Evolutionary conservation across 202 grass and related monocot species (phyloP), one percentile per base, ranked within the genome.

Genomic region (Dendrocalamus latiflorus): DNA sequence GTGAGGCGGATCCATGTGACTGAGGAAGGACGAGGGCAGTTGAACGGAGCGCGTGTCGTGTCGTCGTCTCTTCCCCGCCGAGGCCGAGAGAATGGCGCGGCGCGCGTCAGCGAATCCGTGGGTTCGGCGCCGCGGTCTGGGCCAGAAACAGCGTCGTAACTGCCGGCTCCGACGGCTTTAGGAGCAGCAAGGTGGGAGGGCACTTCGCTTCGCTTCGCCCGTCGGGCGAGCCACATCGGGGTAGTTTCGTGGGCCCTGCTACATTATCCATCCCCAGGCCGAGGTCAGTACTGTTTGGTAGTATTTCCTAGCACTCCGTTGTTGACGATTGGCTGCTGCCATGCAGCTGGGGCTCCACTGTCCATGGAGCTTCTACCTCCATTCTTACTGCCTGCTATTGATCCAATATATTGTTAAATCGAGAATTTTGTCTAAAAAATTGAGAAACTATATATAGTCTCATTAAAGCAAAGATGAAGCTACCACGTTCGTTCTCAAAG

Each of bases 111-210:
- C 39, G 50, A 6, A 44, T 25, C 50, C 42, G 53, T 8, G 75
- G 75, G 55, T 18, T 45, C 13, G 53, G 70, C 70, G 58, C 49
- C 39, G 39, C 62, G 68, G 87, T 76, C 81, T 68, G 63, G 81
- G 44, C 54, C 70, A 47, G 61, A 80, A 75, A 75, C 70, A 22
- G 76, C 76, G 70, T 25, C 55, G 44, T 85, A 85, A 85, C 87
- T 22, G 81, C 76, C 70, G 41, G 58, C 53, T 70, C 72, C 78
- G 44, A 79, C 85, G 70, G 60, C 44, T 18, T 30, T 8, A 18
- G 26, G 17, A 57, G 51, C 18, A 6, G 41, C 24, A 2, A 15
- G n/a, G 33, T 16, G n/a, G 21, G n/a, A 24, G 47, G 10, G 37
- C 39, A 16, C 2, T 20, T 39, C 39, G 24, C 2, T 14, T 39